Conservation (phyloP, 306 rosid species). For the Castanea sativa region DNA sequence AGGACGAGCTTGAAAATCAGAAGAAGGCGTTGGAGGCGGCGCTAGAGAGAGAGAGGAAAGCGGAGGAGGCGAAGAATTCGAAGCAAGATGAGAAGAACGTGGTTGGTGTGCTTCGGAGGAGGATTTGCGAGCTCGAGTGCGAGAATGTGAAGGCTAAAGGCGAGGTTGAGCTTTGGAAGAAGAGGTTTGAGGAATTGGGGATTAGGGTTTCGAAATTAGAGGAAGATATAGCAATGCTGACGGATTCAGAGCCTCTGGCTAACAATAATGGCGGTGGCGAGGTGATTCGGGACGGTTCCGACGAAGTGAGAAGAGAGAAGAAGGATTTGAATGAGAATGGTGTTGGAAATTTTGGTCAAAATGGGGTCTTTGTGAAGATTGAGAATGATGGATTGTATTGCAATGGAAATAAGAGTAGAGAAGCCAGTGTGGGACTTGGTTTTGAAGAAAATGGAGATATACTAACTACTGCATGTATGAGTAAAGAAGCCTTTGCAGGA, state of each 20-base stretch:
- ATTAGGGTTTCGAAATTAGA: slow-evolving; percentile 7
- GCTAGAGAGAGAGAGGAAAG: neutral
- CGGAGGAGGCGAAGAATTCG: neutral
- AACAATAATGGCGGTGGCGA: neutral
- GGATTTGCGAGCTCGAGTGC: slow-evolving; percentile 13
- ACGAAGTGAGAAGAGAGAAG: neutral
- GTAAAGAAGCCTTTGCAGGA: neutral
- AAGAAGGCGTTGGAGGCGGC: neutral
- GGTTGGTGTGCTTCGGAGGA: neutral
- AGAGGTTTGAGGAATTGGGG: neutral
- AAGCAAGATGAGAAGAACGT: neutral
- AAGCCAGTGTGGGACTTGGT: neutral
- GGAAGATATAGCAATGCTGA: neutral
- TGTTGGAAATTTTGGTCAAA: too few relatives aligned
- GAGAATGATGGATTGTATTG: neutral
- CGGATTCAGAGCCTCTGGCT: neutral
- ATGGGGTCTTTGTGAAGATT: neutral
- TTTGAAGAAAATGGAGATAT: neutral
- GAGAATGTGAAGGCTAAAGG: neutral
- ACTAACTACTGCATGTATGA: neutral
- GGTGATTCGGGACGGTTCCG: neutral
- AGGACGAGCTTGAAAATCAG: neutral
- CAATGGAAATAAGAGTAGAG: neutral
- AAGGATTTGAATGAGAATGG: neutral
- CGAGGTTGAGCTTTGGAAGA: neutral